phyloP scores from a whole-genome alignment of 176 grass and related monocot species.

The Melocanna baccifera region DNA sequence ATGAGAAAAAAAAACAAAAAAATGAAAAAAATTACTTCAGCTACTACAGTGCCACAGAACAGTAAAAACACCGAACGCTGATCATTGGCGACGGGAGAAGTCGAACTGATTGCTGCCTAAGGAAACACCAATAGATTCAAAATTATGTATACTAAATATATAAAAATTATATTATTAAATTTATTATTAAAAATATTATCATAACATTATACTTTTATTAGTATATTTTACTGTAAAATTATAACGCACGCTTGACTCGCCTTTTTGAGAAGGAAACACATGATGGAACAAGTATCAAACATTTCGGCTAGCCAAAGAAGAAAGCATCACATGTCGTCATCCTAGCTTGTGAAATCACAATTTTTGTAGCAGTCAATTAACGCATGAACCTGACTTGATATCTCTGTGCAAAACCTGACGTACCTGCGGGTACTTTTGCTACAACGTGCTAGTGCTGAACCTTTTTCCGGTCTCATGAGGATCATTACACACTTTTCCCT shows the following conservation, averaged over 20 bases:
- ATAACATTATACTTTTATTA: no score
- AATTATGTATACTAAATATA: no score
- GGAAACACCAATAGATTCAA: no score
- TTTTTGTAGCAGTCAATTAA: background rate
- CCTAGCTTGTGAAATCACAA: background rate
- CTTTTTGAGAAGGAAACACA: background rate
- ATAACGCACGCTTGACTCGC: background rate
- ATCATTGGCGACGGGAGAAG: no score
- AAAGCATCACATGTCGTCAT: background rate
- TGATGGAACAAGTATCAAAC: background rate
- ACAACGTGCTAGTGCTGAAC: background rate
- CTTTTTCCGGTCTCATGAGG: background rate
- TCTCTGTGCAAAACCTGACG: background rate
- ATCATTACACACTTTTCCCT: conserved; percentile 3
- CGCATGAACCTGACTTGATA: background rate
- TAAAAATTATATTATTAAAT: no score
- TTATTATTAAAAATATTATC: no score
- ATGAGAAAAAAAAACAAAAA: no score
- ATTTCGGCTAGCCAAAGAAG: background rate
- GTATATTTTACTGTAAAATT: background rate
- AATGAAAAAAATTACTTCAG: no score
- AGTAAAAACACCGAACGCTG: no score
- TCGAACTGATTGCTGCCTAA: no score
- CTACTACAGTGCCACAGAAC: no score
- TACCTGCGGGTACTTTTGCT: background rate